Evolutionary conservation across 129 eudicot species (phyloP), one percentile per base, ranked within the genome.

Genomic region (Artemisia annua): DNA sequence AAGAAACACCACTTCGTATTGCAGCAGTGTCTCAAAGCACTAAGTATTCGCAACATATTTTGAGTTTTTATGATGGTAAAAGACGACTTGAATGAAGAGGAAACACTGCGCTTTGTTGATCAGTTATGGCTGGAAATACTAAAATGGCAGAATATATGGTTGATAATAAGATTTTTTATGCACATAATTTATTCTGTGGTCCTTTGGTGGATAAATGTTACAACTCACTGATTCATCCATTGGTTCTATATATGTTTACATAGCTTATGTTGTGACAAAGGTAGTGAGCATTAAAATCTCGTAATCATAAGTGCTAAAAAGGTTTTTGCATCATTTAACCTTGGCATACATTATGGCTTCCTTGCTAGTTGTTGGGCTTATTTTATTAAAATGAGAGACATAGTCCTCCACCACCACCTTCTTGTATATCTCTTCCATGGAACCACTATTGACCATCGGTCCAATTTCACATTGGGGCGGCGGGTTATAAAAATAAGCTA

Each of bases 401-500:
- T 86, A 86, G 43, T 83, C 86, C 54, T 79, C 81, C 73, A 86
- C 86, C 20, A 74, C 83, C 67, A 86, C 84, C 73, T 81, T 86
- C 84, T 81, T 83, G 57, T 83, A 86, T 59, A 24, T 63, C 32
- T 51, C 73, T 50, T 71, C 73, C 22, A 20, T 7, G 10, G 44
- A 39, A 39, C 44, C 44, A 39, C 44, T 39, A 39, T 39, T 39
- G 44, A 39, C 44, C 44, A 69, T 50, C 11, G 85, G 85, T 16
- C 75, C 86, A 32, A 86, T 80, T 75, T 52, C 81, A 17, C 51
- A 16, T n/a, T 39, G 28, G 20, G 77, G 48, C 14, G 86, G 83
- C 11, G 86, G 88, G 54, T 74, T 83, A 74, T 83, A 83, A 49
- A 83, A 86, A 63, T 74, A 60, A 2, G 82, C 84, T 35, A 86